Evolutionary conservation across 2,329 filamentous ascomycete genomes (phyloP), one percentile per base, ranked within the genome.

Genomic region (Ophiostoma piceae): DNA sequence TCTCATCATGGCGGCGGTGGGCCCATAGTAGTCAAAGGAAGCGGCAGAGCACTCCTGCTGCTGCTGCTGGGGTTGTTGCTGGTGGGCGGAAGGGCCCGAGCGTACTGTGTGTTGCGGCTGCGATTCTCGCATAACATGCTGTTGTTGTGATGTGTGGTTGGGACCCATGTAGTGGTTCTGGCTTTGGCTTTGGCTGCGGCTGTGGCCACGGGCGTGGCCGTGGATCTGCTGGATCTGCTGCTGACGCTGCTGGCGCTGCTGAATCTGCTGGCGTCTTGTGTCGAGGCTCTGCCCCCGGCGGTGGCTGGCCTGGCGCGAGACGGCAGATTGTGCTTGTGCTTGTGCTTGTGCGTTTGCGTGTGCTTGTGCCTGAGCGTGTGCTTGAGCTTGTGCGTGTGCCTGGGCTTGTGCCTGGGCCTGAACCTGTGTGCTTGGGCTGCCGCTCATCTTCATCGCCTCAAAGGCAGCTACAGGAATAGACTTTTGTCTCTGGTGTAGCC

Each of bases 101-200:
- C 91, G 88, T 87, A 87, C 87, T 86, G 88, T 86, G 86, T 87
- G 88, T 84, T 93, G 91, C 89, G 92, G 88, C 87, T 94, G 92
- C 88, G 90, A 86, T 91, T 92, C 91, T 90, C 90, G 90, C 89
- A 92, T 86, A 82, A 88, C 85, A 86, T 92, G 90, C 87, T 94
- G 72, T 66, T 69, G 82, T 85, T 76, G 79, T 80, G 37, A 22
- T 66, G 64, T n/a, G 51, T 57, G n/a, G 22, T 22, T 22, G 37
- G 35, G 80, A 85, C 82, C 82, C 83, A 81, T 79, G 78, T 82
- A 41, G 41, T 71, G 70, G 68, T 57, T 73, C 69, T 66, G 69
- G 69, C 69, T 68, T 64, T 57, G 66, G 64, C 47, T 70, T 51
- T 35, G 68, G 69, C 68, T 71, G 66, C n/a, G 70, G 68, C 78